Conservation (phyloP, 2,329 filamentous ascomycete species). For the Coniella vitis region DNA sequence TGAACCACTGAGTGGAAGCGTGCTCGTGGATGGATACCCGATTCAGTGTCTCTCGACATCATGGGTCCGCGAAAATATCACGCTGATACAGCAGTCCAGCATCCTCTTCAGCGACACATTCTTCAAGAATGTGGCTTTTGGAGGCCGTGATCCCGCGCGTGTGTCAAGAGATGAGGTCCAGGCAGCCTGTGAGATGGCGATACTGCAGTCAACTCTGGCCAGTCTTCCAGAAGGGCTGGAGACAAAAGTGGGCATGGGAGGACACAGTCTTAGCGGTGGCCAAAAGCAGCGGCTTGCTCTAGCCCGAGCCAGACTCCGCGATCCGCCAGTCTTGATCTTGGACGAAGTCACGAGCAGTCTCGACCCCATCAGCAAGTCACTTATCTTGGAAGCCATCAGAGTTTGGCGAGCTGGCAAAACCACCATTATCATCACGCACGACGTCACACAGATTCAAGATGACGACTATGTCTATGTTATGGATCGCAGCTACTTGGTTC, state of each 20-base stretch:
- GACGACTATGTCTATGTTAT: constrained; percentile 77
- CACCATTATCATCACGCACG: constrained; percentile 90
- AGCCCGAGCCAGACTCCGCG: constrained; percentile 67
- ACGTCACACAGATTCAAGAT: constrained; percentile 66
- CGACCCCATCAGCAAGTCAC: constrained; percentile 61
- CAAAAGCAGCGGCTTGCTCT: constrained; percentile 78
- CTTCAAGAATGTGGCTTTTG: constrained; percentile 70
- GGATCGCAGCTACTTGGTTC: constrained; percentile 59
- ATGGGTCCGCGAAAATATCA: constrained; percentile 75
- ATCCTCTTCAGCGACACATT: constrained; percentile 77
- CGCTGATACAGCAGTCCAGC: constrained; percentile 75
- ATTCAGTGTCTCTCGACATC: constrained; percentile 54
- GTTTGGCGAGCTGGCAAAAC: constrained; percentile 74
- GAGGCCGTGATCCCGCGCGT: constrained; percentile 41
- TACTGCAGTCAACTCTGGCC: constrained; percentile 61
- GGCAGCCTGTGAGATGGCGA: constrained; percentile 57
- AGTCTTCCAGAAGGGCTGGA: constrained; percentile 63
- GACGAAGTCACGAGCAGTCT: constrained; percentile 86
- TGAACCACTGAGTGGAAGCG: constrained; percentile 51
- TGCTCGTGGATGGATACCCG: constrained; percentile 60
- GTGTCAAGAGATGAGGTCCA: constrained; percentile 50
- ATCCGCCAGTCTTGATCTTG: constrained; percentile 74
- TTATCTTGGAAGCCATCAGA: constrained; percentile 69
- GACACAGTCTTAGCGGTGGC: constrained; percentile 70
- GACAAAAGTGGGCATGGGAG: constrained; percentile 65